phyloP scores from a whole-genome alignment of 2,329 filamentous ascomycete genomes.

The Waltergamsia citrina region DNA sequence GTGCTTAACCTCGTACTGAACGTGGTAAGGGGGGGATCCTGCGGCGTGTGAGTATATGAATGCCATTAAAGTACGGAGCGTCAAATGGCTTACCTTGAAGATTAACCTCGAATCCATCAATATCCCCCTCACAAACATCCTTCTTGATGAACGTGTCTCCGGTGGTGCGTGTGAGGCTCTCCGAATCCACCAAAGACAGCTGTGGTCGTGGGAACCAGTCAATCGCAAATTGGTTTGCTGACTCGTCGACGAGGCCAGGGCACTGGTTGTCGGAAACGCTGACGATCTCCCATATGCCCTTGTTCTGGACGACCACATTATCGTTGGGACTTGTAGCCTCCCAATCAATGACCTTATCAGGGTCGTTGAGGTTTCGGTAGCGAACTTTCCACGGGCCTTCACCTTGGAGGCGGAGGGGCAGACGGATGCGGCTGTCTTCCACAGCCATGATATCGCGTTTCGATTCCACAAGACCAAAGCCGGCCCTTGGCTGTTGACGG shows the following conservation, averaged over 20 bases:
- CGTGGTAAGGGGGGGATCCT: slow-evolving; percentile 72
- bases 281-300: slow-evolving; percentile 72
- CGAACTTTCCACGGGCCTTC: slow-evolving; percentile 75
- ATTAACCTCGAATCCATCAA: slow-evolving; percentile 76
- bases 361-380: slow-evolving; percentile 59
- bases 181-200: slow-evolving; percentile 56
- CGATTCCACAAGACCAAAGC: slow-evolving; percentile 79
- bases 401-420: slow-evolving; percentile 80
- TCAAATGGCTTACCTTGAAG: slow-evolving; percentile 53
- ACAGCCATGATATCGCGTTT: slow-evolving; percentile 66
- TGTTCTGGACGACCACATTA: slow-evolving; percentile 51
- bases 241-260: slow-evolving; percentile 67
- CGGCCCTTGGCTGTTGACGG: slow-evolving; percentile 76
- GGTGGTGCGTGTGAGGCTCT: slow-evolving; percentile 42
- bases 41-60: not conserved
- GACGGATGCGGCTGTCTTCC: slow-evolving; percentile 61
- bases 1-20: slow-evolving; percentile 73
- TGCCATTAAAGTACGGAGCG: not conserved
- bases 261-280: slow-evolving; percentile 73
- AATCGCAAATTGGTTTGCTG: slow-evolving; percentile 67
- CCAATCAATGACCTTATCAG: slow-evolving; percentile 39
- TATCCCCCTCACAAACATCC: slow-evolving; percentile 88
- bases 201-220: slow-evolving; percentile 78
- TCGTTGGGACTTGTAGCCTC: slow-evolving; percentile 64
- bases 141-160: slow-evolving; percentile 57